Percentiles rank a stretch among this genome's conserved stretches.
These are phyloP conservation scores for Teratosphaeria viscida DNA, from an alignment of 2,329 filamentous ascomycete species.

Conservation along the genomic window DNA sequence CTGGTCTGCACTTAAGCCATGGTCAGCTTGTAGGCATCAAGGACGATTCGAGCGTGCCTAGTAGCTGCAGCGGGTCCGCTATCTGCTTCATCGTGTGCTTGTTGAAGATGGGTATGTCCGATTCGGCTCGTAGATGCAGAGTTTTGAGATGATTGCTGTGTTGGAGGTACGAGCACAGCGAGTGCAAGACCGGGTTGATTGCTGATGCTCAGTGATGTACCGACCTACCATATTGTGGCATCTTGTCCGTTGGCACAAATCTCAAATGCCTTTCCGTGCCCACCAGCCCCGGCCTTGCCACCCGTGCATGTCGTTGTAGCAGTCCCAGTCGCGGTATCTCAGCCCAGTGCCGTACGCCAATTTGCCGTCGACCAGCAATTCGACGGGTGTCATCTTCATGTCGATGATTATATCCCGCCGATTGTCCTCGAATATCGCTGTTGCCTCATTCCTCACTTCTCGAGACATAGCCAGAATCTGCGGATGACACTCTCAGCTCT, in stretches of 20 bases:
- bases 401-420: background rate
- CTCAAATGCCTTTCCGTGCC: no score
- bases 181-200: background rate
- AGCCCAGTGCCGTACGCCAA: no score
- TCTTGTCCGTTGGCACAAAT: no score
- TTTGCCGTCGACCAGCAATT: no score
- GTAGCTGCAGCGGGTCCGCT: no score
- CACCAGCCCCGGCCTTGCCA: no score
- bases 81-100: background rate
- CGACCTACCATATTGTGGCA: no score
- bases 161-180: background rate
- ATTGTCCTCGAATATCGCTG: background rate
- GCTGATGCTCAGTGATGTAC: no score
- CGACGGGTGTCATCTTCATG: background rate
- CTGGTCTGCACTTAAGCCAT: background rate
- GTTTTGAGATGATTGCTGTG: background rate
- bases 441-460: background rate
- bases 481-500: background rate
- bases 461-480: background rate
- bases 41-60: no score
- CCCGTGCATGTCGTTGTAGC: no score
- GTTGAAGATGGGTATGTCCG: background rate
- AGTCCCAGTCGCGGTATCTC: no score
- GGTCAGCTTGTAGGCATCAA: background rate
- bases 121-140: background rate